Evolutionary conservation across 108 stramenopile species (phyloP).

Genomic region (Heterococcus sp.): DNA sequence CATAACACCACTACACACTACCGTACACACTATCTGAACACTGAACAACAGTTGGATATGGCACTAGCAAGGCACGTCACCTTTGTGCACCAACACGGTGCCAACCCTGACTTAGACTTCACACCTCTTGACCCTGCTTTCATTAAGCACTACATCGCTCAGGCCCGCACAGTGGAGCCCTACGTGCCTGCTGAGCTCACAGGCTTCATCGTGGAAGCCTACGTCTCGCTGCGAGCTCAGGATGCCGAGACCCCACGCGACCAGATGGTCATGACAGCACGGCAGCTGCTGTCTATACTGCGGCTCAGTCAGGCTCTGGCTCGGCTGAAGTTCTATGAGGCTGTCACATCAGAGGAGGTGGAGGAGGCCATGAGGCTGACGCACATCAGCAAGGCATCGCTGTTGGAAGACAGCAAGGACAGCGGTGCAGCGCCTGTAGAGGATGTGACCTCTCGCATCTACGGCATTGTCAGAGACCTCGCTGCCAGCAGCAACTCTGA

Average conservation of each 20-base stretch:
- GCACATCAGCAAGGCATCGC: constrained; percentile 66
- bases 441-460: constrained; percentile 25
- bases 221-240: constrained; percentile 81
- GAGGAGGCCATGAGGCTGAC: constrained; percentile 87
- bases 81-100: constrained; percentile 92
- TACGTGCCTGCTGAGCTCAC: constrained; percentile 84
- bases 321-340: constrained; percentile 85
- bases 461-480: constrained; percentile 40
- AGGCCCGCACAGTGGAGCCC: constrained; percentile 83
- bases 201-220: constrained; percentile 92
- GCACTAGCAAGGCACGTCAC: constrained; percentile 94
- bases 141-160: constrained; percentile 85
- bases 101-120: constrained; percentile 59
- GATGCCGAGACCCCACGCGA: constrained; percentile 61
- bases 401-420: constrained; percentile 36
- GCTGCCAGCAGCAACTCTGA: not conserved
- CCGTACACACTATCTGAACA: not conserved
- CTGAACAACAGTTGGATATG: constrained; percentile 71
- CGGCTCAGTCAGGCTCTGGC: constrained; percentile 87
- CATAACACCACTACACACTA: not conserved
- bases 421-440: constrained; percentile 56
- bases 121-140: constrained; percentile 67
- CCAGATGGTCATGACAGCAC: constrained; percentile 92
- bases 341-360: constrained; percentile 89
- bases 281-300: constrained; percentile 93